phyloP scores from a whole-genome alignment of 2,329 filamentous ascomycete genomes.

The Fusarium sp. region DNA sequence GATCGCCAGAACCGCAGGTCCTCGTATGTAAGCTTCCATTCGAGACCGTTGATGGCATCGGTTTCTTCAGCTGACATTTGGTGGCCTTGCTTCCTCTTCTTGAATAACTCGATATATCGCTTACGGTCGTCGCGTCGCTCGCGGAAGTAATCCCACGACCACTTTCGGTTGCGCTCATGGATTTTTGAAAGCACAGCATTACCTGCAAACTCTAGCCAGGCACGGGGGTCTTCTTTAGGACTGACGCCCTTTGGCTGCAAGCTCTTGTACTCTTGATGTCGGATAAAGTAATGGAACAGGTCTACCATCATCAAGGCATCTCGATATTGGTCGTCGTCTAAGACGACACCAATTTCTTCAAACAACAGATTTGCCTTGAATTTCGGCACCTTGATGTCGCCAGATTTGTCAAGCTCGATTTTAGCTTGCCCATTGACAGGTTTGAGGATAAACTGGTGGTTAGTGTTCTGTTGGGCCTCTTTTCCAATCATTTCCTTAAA shows the following conservation, averaged over 20 bases:
- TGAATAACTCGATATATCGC: slow-evolving; percentile 93
- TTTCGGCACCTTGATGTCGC: slow-evolving; percentile 80
- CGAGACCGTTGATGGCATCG: slow-evolving; percentile 78
- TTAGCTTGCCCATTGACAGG: slow-evolving; percentile 96
- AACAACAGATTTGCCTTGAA: slow-evolving; percentile 93
- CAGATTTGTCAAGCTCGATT: slow-evolving; percentile 93
- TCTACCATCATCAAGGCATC: slow-evolving; percentile 98
- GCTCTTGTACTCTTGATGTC: slow-evolving; percentile 96
- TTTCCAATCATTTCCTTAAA: slow-evolving; percentile 85
- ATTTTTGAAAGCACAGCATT: slow-evolving; percentile 92
- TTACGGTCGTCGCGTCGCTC: slow-evolving; percentile 90
- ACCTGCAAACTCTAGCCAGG: slow-evolving; percentile 93
- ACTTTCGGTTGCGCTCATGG: slow-evolving; percentile 89
- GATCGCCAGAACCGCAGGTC: slow-evolving; percentile 98
- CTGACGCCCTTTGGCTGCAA: slow-evolving; percentile 83
- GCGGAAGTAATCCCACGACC: slow-evolving; percentile 96
- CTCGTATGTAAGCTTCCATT: slow-evolving; percentile 91
- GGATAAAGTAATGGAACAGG: slow-evolving; percentile 97
- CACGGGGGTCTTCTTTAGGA: slow-evolving; percentile 88
- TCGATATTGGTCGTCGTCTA: slow-evolving; percentile 97
- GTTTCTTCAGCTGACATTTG: slow-evolving; percentile 77
- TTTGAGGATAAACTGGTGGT: slow-evolving; percentile 94
- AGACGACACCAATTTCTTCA: slow-evolving; percentile 96
- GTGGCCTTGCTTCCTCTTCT: slow-evolving; percentile 84
- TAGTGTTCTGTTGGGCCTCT: slow-evolving; percentile 65